Percentiles rank a stretch among this genome's conserved stretches.
These are phyloP conservation scores for Thalassiosira ordinaria DNA, from an alignment of 352 stramenopile genomes.

Conservation along the genomic window DNA sequence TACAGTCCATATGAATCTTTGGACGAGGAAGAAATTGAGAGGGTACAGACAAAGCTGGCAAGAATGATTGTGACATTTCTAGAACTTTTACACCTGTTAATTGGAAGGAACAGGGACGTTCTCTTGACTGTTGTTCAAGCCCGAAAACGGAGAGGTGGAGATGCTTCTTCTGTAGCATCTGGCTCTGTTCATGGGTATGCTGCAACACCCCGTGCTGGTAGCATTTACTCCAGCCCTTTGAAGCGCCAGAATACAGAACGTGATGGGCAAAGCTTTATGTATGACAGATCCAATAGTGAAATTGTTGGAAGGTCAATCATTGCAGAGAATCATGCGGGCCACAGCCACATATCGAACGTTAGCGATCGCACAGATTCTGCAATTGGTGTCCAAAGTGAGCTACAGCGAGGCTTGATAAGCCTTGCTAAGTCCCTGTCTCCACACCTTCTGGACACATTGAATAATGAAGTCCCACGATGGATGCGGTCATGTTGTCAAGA, in stretches of 20 bases:
- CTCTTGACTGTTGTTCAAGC: constrained; percentile 77
- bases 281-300: constrained; percentile 28
- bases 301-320: constrained; percentile 51
- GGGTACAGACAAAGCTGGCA: constrained; percentile 76
- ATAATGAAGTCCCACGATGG: constrained; percentile 77
- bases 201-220: constrained; percentile 22
- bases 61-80: constrained; percentile 85
- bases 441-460: constrained; percentile 69
- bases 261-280: constrained; percentile 11
- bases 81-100: constrained; percentile 84
- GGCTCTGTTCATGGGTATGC: constrained; percentile 53
- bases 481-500: constrained; percentile 75
- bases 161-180: constrained; percentile 41
- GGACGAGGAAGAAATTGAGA: constrained; percentile 74
- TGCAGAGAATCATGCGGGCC: constrained; percentile 23
- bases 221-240: constrained; percentile 37
- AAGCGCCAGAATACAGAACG: constrained; percentile 32
- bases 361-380: constrained; percentile 79
- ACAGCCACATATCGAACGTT: constrained; percentile 38
- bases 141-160: constrained; percentile 56
- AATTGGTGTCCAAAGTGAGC: constrained; percentile 85
- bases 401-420: constrained; percentile 80
- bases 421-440: constrained; percentile 76
- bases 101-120: constrained; percentile 81
- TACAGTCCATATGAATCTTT: constrained; percentile 69